Evolutionary conservation across 805 yeast species (phyloP).

Genomic region (Candida morakotiae): DNA sequence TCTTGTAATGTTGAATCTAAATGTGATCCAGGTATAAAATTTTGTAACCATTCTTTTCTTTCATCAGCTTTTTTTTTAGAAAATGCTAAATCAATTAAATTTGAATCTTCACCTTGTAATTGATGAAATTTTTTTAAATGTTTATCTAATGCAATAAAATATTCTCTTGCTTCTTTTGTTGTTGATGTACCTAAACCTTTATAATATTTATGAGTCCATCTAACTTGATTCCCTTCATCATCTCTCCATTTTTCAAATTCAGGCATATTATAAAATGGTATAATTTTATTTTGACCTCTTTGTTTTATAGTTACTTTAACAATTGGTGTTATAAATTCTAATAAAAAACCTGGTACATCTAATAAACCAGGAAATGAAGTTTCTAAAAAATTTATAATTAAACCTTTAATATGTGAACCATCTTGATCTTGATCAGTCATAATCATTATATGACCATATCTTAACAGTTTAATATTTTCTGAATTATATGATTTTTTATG

Average conservation of each 20-base stretch:
- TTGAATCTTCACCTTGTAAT: constrained; percentile 72
- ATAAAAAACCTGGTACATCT: constrained; percentile 83
- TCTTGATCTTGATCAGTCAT: constrained; percentile 99
- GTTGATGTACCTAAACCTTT: constrained; percentile 98
- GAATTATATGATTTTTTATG: constrained; percentile 74
- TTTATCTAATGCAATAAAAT: constrained; percentile 76
- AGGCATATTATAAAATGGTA: constrained; percentile 90
- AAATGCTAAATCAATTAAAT: constrained; percentile 84
- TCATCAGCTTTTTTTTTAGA: constrained; percentile 95
- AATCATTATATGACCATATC: constrained; percentile 97
- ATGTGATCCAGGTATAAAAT: constrained; percentile 87
- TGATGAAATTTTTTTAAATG: constrained; percentile 86
- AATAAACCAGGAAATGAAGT: constrained; percentile 91
- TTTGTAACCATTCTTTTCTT: constrained; percentile 93
- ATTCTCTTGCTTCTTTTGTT: constrained; percentile 77
- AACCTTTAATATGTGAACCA: constrained; percentile 96
- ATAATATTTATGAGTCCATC: constrained; percentile 93
- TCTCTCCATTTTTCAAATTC: constrained; percentile 94
- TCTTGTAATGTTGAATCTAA: constrained; percentile 70
- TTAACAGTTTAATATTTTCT: constrained; percentile 63
- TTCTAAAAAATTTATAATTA: constrained; percentile 88
- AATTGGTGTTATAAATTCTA: constrained; percentile 95
- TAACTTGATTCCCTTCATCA: constrained; percentile 63
- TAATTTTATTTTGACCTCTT: constrained; percentile 52
- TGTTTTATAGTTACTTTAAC: constrained; percentile 76